phyloP scores from a whole-genome alignment of 257 asterid genomes.

The Nyctanthes arbortristis region DNA sequence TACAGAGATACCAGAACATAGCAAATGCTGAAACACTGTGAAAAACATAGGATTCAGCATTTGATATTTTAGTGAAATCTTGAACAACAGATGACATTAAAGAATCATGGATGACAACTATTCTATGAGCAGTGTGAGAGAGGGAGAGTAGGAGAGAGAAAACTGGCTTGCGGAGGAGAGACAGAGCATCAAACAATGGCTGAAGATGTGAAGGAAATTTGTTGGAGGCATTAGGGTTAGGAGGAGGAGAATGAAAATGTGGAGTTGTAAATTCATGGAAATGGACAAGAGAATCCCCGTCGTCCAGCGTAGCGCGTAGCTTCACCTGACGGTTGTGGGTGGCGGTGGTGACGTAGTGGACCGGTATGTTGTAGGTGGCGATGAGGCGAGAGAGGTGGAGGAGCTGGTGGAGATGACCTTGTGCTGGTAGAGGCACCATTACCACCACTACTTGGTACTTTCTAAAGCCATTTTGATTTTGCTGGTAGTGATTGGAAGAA shows the following conservation, averaged over 20 bases:
- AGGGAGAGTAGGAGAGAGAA: conserved; percentile 29
- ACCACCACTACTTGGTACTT: conserved; percentile 40
- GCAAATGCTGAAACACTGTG: conserved; percentile 46
- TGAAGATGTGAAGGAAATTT: conserved; percentile 60
- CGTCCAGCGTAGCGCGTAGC: conserved; percentile 34
- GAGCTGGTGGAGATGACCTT: conserved; percentile 81
- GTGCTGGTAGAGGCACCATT: conserved; percentile 70
- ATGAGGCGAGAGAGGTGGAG: conserved; percentile 63
- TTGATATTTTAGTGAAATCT: conserved; percentile 30
- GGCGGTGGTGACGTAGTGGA: conserved; percentile 52
- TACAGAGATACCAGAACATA: conserved; percentile 32
- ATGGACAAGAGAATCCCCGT: conserved; percentile 41
- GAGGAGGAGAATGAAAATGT: conserved; percentile 34
- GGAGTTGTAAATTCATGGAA: conserved; percentile 51
- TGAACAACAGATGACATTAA: conserved; percentile 47
- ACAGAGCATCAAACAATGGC: conserved; percentile 36
- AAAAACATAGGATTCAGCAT: conserved; percentile 49
- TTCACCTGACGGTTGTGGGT: conserved; percentile 55
- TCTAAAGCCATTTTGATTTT: not conserved
- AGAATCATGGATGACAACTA: conserved; percentile 56
- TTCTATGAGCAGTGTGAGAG: conserved; percentile 18
- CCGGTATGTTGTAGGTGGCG: conserved; percentile 44
- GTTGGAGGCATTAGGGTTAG: conserved; percentile 34
- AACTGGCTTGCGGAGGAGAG: conserved; percentile 48
- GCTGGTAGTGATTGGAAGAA: not conserved